Base-by-base conservation (phyloP, 495 filamentous ascomycete genomes). In the Sporormia fimetaria region DNA sequence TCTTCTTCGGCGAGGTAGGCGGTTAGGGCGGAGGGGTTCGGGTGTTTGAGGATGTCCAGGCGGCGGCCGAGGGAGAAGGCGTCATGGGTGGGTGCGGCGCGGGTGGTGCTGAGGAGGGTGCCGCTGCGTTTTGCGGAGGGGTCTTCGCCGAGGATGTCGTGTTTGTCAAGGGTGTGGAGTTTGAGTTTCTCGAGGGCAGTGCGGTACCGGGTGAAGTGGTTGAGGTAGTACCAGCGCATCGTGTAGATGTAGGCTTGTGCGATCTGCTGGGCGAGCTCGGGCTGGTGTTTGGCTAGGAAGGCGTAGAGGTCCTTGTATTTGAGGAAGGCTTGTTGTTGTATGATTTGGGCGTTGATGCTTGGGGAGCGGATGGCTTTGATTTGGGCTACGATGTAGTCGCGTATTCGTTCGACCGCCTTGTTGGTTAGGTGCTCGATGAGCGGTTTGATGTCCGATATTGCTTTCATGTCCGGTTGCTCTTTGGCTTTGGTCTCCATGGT, bases 161-260 rank as follows among this genome's bases (percentile, higher is more conserved):
- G 75, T 54, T 81, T 83, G 53, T 94, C 90, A 42, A 92, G 70
- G 1, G 68, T 62, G 45, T 93, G 83, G 9, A 94, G 53, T 51
- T 83, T 86, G 47, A 96, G 68, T 55, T 86, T 93, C 40, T 80
- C 77, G 0, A 98, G 73, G 0, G 87, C 73, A 42, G 78, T 75
- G 36, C 80, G 72, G 57, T 96, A 98, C 12, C 88, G 82, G 3
- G 75, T 79, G 58, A 98, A 98, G 59, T 95, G 79, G 43, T 80
- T 88, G 26, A 77, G 64, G 54, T 96, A 96, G 53, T 98, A 98
- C 90, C 90, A 98, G 30, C 87, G 75, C 88, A 98, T 95, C 6
- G 90, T 98, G 63, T 95, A 94, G 61, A 93, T 78, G 50, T 98
- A 98, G 5, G 90, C 90, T 63, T 88, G 83, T 14, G 75, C 75